Conservation (phyloP, 768 basidiomycete genomes). For the Suillus alpinus region DNA sequence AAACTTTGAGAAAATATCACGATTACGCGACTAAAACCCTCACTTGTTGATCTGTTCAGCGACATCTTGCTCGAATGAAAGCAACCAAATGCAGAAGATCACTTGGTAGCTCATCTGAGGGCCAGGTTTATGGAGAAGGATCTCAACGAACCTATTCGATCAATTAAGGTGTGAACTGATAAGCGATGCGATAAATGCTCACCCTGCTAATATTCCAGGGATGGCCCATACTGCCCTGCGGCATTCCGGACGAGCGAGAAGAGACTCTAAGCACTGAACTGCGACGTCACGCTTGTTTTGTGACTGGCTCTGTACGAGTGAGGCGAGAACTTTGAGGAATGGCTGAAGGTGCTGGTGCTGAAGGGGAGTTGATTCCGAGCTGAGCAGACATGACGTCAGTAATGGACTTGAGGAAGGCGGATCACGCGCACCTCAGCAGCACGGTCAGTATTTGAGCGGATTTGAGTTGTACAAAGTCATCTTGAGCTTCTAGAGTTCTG, state of each 20-base stretch:
- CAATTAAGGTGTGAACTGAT: no score
- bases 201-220: slow-evolving; percentile 69
- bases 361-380: slow-evolving; percentile 49
- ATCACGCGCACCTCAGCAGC: slow-evolving; percentile 58
- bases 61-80: slow-evolving; percentile 86
- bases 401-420: slow-evolving; percentile 14
- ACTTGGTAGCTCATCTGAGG: slow-evolving; percentile 98
- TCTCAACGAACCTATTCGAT: slow-evolving; percentile 67
- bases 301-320: slow-evolving; percentile 57
- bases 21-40: slow-evolving; percentile 20
- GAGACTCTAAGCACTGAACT: slow-evolving; percentile 85
- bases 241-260: slow-evolving; percentile 78
- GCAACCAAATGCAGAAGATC: slow-evolving; percentile 88
- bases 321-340: slow-evolving; percentile 58
- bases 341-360: slow-evolving; percentile 53
- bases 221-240: slow-evolving; percentile 80
- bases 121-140: slow-evolving; percentile 73
- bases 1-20: slow-evolving; percentile 1
- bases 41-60: slow-evolving; percentile 88
- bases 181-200: slow-evolving; percentile 10
- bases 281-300: slow-evolving; percentile 81
- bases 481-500: slow-evolving; percentile 80
- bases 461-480: slow-evolving; percentile 95
- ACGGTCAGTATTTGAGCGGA: slow-evolving; percentile 84
- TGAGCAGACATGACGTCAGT: slow-evolving; percentile 17